Conservation (phyloP, 805 yeast species). For the Torulaspora maleeae region DNA sequence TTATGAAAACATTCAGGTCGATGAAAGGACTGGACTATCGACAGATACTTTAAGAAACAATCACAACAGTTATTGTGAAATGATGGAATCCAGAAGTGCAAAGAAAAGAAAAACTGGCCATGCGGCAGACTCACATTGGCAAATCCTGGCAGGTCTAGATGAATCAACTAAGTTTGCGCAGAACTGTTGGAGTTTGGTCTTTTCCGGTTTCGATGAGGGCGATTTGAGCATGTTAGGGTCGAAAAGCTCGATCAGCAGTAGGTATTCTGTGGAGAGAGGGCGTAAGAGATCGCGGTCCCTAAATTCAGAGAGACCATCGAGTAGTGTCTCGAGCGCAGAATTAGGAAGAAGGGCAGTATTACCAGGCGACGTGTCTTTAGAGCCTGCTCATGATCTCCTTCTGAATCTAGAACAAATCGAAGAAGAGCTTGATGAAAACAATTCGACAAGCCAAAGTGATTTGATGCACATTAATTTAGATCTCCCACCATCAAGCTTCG, state of each 20-base stretch:
- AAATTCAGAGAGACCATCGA: slow-evolving; percentile 17
- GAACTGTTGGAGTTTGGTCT: slow-evolving; percentile 17
- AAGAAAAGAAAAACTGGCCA: not conserved
- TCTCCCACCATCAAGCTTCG: slow-evolving; percentile 34
- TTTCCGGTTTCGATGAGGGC: not conserved
- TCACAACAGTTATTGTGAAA: slow-evolving; percentile 19
- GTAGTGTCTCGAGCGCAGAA: slow-evolving; percentile 28
- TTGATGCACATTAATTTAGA: slow-evolving; percentile 24
- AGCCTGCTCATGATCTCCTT: slow-evolving; percentile 15
- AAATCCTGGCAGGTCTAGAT: slow-evolving; percentile 4
- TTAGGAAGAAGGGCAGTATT: slow-evolving; percentile 24
- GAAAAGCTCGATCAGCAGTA: slow-evolving; percentile 1
- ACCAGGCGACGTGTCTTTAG: slow-evolving; percentile 6
- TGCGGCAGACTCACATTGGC: slow-evolving; percentile 3
- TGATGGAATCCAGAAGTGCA: slow-evolving; percentile 18
- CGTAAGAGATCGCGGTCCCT: slow-evolving; percentile 17
- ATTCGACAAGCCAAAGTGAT: slow-evolving; percentile 9
- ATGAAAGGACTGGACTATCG: slow-evolving; percentile 25
- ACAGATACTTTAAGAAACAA: slow-evolving; percentile 27
- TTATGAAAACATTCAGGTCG: slow-evolving; percentile 10
- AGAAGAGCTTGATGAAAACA: slow-evolving; percentile 26
- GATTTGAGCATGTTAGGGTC: not conserved
- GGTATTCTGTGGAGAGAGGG: slow-evolving; percentile 22
- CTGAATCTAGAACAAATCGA: slow-evolving; percentile 30
- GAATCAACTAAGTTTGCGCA: slow-evolving; percentile 11